Evolutionary conservation across 2,329 filamentous ascomycete genomes (phyloP).

Genomic region (Sarocladium brachiariae): DNA sequence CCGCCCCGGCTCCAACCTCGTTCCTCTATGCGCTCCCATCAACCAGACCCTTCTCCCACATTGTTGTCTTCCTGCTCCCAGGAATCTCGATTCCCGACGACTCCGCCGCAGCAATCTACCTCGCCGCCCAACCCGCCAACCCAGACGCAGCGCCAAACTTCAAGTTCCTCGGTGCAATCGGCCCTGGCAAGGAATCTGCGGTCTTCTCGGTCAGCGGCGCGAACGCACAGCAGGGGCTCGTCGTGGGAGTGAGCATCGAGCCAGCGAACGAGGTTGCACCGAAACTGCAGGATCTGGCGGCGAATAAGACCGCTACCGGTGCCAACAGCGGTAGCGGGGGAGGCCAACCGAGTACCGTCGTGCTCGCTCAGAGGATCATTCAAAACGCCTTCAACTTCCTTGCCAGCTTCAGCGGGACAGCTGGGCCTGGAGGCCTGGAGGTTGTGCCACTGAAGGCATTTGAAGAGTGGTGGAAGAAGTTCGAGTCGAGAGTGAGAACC

Average conservation of each 20-base stretch:
- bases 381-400: slow-evolving; percentile 97
- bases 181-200: slow-evolving; percentile 82
- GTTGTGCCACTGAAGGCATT: slow-evolving; percentile 92
- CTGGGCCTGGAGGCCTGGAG: slow-evolving; percentile 59
- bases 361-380: slow-evolving; percentile 88
- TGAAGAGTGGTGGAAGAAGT: slow-evolving; percentile 97
- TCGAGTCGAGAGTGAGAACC: slow-evolving; percentile 75
- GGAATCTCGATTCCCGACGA: slow-evolving; percentile 63
- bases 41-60: slow-evolving; percentile 62
- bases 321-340: slow-evolving; percentile 3
- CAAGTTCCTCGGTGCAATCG: slow-evolving; percentile 81
- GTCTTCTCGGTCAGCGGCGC: slow-evolving; percentile 67
- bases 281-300: slow-evolving; percentile 55
- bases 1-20: slow-evolving; percentile 46
- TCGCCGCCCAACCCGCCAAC: slow-evolving; percentile 48
- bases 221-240: slow-evolving; percentile 37
- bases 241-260: slow-evolving; percentile 79
- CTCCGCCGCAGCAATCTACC: slow-evolving; percentile 84
- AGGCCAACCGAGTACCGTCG: slow-evolving; percentile 55
- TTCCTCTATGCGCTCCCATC: slow-evolving; percentile 47
- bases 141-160: slow-evolving; percentile 51
- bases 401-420: slow-evolving; percentile 70
- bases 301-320: slow-evolving; percentile 19
- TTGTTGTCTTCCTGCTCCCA: slow-evolving; percentile 85
- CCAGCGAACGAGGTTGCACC: slow-evolving; percentile 62